Percentiles rank a stretch among this genome's conserved stretches.
These are phyloP conservation scores for Lasiodiplodia sp. DNA, from an alignment of 2,329 filamentous ascomycete genomes.

Conservation along the genomic window DNA sequence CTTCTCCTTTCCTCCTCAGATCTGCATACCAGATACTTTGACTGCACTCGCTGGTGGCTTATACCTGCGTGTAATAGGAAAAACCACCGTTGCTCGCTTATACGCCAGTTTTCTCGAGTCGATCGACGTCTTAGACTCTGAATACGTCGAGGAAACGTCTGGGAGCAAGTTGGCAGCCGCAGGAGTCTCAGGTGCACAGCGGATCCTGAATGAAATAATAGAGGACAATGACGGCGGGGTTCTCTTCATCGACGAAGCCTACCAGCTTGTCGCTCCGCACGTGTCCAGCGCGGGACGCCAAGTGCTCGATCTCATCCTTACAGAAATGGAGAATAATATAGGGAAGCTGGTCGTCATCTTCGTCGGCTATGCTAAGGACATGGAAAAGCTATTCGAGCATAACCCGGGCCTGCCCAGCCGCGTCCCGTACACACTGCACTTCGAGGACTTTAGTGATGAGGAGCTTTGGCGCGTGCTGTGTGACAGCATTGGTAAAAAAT, in stretches of 20 bases:
- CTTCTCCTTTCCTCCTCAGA: not conserved
- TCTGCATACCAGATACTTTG: not conserved
- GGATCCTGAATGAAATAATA: conserved; percentile 52
- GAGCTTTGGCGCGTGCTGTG: conserved; percentile 57
- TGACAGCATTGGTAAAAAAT: not conserved
- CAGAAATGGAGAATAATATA: conserved; percentile 74
- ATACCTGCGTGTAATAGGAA: conserved; percentile 52
- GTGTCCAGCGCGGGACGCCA: conserved; percentile 58
- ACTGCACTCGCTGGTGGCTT: not conserved
- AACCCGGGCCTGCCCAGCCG: conserved; percentile 73
- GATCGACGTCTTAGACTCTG: conserved; percentile 56
- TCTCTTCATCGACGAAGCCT: conserved; percentile 80
- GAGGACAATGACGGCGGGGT: conserved; percentile 67
- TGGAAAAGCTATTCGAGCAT: conserved; percentile 78
- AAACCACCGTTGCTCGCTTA: conserved; percentile 77
- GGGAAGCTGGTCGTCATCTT: conserved; percentile 76
- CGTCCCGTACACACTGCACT: conserved; percentile 70
- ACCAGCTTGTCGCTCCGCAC: conserved; percentile 71
- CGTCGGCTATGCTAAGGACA: conserved; percentile 75
- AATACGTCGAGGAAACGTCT: not conserved
- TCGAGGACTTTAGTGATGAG: conserved; percentile 71
- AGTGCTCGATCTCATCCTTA: conserved; percentile 74
- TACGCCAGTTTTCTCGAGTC: conserved; percentile 71
- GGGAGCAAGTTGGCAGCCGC: not conserved
- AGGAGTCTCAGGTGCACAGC: not conserved